These are phyloP conservation scores for Murraya paniculata DNA, from an alignment of 345 rosid genomes.

Conservation along the genomic window DNA sequence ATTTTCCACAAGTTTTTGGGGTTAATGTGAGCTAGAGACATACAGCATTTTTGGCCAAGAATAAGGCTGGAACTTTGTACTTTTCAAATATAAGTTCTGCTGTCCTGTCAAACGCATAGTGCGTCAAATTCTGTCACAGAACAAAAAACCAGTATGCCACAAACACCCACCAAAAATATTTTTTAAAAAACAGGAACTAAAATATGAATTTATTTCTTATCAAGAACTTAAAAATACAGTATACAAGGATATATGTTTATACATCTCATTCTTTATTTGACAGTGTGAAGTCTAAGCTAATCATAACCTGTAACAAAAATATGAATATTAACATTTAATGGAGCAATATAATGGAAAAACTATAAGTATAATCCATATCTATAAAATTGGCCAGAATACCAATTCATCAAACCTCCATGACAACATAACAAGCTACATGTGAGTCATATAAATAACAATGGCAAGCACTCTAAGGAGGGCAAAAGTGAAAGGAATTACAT, in stretches of 20 bases:
- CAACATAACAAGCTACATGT: neutral
- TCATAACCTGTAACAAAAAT: neutral
- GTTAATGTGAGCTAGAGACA: conserved; percentile 21
- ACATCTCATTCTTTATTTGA: neutral
- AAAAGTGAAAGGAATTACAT: neutral
- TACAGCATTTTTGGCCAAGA: conserved; percentile 99
- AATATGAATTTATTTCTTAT: neutral
- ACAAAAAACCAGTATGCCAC: neutral
- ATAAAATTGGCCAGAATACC: neutral
- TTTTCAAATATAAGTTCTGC: conserved; percentile 97
- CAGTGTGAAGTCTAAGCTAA: neutral
- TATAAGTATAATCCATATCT: neutral
- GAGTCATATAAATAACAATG: neutral
- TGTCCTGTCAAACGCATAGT: conserved; percentile 51
- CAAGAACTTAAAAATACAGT: neutral
- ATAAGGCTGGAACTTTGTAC: conserved; percentile 92
- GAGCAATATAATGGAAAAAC: neutral
- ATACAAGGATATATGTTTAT: neutral
- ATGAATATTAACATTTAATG: neutral
- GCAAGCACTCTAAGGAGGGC: neutral
- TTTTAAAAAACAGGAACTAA: neutral
- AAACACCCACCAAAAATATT: neutral
- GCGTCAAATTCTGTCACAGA: neutral
- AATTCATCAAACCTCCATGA: neutral
- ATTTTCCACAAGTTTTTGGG: neutral